A percentile compares a stretch with the other conserved stretches of the same genome.
These are phyloP conservation scores for Cladosporium sphaerospermum DNA, from an alignment of 2,329 filamentous ascomycete species.

Conservation along the genomic window DNA sequence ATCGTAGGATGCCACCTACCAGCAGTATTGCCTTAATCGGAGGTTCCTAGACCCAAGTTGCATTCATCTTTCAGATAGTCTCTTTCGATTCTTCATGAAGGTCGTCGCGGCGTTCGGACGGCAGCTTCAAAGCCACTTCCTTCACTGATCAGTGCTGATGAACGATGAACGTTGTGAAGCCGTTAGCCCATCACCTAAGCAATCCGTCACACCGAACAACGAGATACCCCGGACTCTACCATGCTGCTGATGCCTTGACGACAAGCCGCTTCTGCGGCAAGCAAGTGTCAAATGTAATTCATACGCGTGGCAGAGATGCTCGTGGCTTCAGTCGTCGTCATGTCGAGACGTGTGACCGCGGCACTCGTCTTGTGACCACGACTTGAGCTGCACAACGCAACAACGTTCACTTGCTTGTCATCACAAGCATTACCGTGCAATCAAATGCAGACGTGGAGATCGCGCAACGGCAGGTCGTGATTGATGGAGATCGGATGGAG, in stretches of 20 bases:
- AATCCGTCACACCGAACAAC: neutral
- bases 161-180: neutral
- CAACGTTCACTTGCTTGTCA: neutral
- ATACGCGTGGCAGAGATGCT: neutral
- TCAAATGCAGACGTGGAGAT: conserved; percentile 7
- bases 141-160: neutral
- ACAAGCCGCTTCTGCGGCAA: neutral
- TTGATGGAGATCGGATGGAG: neutral
- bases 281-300: neutral
- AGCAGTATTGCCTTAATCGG: neutral
- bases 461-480: neutral
- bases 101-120: neutral
- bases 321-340: neutral
- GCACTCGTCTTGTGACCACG: neutral
- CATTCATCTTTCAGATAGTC: neutral
- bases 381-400: neutral
- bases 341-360: neutral
- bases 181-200: conserved; percentile 7
- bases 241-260: neutral
- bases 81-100: neutral
- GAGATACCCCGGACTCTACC: neutral
- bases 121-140: neutral
- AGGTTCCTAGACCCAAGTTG: neutral
- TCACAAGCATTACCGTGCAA: neutral
- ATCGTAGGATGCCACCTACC: neutral